Base-by-base conservation (phyloP, 2,329 filamentous ascomycete genomes). In the Coniochaeta sp. region DNA sequence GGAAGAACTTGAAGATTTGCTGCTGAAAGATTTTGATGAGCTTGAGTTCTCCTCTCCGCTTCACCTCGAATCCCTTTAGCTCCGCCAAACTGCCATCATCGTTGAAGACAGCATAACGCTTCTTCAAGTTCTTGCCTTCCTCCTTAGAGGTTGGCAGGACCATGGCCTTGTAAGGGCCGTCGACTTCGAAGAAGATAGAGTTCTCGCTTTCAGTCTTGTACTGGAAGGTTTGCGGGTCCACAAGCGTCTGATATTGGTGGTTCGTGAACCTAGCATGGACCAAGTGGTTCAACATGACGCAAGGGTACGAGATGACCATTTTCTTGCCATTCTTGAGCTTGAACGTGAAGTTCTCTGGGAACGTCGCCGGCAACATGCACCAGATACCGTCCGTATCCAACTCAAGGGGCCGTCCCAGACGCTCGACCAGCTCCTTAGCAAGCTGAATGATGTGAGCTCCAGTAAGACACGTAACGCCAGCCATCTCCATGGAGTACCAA, bases 401-500 rank as follows among this genome's bases (percentile, higher is more conserved):
- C 67, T 99, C 94, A 50, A 99, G 76, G 0, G 94, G 94, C 52
- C 94, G 82, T 22, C 94, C 94, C 32, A 99, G 88, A 7, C 94
- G 82, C 65, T 99, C 94, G 4, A 99, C 92, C 2, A 99, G 79
- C 61, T 94, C 86, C 63, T 92, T 83, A 16, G 94, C 95, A 79
- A 99, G 84, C 64, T 99, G 94, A 66, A 99, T 99, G 65, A 99
- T 99, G 38, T 85, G 89, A 28, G 94, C 94, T 56, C 94, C 94
- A 1, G 94, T 99, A 67, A 99, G 74, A 72, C 94, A 99, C 38
- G 94, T 99, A 4, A 99, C 94, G 60, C 94, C 94, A 14, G 95
- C 94, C 94, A 99, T 99, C 67, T 99, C 94, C 81, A 99, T 86
- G 16, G 94, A 99, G 66, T 99, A 99, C 94, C 94, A 99, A 51